Base-by-base conservation (phyloP, 371 early-diverging fungal genomes). In the Globomyces sp. region DNA sequence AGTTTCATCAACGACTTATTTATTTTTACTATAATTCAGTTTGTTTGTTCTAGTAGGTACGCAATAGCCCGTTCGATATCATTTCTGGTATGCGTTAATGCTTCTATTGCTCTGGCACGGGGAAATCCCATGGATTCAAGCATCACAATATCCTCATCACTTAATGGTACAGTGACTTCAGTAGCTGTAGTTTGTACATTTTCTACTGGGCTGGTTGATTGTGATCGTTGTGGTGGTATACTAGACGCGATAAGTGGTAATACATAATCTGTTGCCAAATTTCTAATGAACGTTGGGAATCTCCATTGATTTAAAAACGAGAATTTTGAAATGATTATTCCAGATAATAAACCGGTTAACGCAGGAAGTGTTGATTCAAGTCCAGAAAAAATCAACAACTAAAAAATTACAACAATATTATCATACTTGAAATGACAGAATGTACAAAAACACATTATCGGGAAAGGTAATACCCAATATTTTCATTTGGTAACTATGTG, bases 51-150 rank as follows among this genome's bases (percentile, higher is more conserved):
- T 41, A 60, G 43, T 60, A 60, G 49, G 43, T 47, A 49, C 5
- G 60, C 60, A 43, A 60, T 60, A 44, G 60, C 60, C 41, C 60
- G 34, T 49, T 60, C 43, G 36, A 60, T 49, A 60, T 60, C 60
- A n/a, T 60, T 60, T 24, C 60, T 46, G n/a, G 39, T 47, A n/a
- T 42, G 41, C 44, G 37, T 3, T 4, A 60, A 44, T 24, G 60
- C 60, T 49, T 60, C 48, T 39, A 49, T 60, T 36, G 43, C 43
- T 11, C 48, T 49, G 4, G 46, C 39, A 4, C 60, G 42, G 5
- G 46, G 41, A 13, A 60, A 60, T 37, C 60, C 60, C 60, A 60
- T 60, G 41, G 43, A 42, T 37, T 60, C 60, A 3, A 60, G 44
- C 60, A 60, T 60, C 11, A 49, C 60, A 3, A 60, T 60, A 37